phyloP scores from a whole-genome alignment of 1,284 basidiomycete genomes.

The Ceratobasidium sp. region DNA sequence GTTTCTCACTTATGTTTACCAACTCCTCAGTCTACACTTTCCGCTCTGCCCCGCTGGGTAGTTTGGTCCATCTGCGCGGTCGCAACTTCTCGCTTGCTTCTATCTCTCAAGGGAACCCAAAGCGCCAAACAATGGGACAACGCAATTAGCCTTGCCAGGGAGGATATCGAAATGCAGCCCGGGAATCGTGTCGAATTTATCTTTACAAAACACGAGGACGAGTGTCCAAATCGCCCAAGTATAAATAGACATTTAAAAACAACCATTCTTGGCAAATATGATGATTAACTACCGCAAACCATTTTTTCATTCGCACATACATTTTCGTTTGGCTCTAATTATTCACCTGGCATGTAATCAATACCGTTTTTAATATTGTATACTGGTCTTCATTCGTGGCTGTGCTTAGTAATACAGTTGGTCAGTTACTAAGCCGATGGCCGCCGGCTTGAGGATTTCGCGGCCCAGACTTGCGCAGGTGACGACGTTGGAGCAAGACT shows the following conservation, averaged over 20 bases:
- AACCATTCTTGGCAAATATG: conserved; percentile 25
- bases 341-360: too few relatives aligned
- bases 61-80: conserved; percentile 42
- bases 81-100: conserved; percentile 42
- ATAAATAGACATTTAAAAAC: not conserved
- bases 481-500: conserved; percentile 6
- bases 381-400: conserved; percentile 1
- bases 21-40: not conserved
- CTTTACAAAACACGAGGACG: conserved; percentile 12
- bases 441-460: conserved; percentile 24
- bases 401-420: conserved; percentile 10
- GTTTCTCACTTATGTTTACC: conserved; percentile 1
- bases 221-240: not conserved
- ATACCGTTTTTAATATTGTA: too few relatives aligned
- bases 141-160: conserved; percentile 6
- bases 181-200: conserved; percentile 6
- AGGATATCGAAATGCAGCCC: conserved; percentile 16
- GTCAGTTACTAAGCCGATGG: conserved; percentile 38
- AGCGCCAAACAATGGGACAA: conserved; percentile 23
- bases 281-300: not conserved
- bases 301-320: not conserved
- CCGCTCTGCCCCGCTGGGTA: conserved; percentile 28
- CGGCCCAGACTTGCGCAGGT: conserved; percentile 6
- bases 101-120: conserved; percentile 38
- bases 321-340: not conserved